phyloP scores from a whole-genome alignment of 164 flowering plant genomes.

The Piper longum region DNA sequence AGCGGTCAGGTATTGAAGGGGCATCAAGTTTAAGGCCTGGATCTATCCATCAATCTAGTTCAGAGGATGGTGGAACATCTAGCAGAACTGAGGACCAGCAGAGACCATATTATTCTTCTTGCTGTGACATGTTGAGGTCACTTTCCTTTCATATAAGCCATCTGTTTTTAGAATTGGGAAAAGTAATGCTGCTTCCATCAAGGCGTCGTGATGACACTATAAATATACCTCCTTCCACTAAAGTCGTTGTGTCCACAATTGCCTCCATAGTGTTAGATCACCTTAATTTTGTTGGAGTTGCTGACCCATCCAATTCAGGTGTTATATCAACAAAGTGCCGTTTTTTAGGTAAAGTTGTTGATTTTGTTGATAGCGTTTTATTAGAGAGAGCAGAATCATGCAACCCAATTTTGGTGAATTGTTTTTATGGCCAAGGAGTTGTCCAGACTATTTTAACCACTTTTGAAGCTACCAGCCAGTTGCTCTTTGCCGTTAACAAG shows the following conservation, averaged over 20 bases:
- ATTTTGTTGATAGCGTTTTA: conserved; percentile 58
- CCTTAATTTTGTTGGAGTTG: conserved; percentile 54
- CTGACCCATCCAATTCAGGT: conserved; percentile 29
- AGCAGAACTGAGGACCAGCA: conserved; percentile 37
- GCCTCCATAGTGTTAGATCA: conserved; percentile 63
- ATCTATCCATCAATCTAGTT: conserved; percentile 35
- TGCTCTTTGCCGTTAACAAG: conserved; percentile 52
- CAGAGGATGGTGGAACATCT: conserved; percentile 34
- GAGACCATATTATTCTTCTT: conserved; percentile 54
- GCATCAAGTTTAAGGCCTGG: too few species aligned
- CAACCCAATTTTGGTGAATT: conserved; percentile 60
- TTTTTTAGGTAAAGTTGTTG: conserved; percentile 85
- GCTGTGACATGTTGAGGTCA: conserved; percentile 51
- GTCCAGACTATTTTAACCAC: conserved; percentile 83
- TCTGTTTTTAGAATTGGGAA: conserved; percentile 56
- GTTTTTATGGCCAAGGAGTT: conserved; percentile 83
- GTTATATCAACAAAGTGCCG: conserved; percentile 67
- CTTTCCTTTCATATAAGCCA: conserved; percentile 48
- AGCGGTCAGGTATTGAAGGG: conserved; percentile 17
- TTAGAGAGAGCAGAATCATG: conserved; percentile 65
- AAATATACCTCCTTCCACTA: conserved; percentile 56
- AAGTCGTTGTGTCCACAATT: conserved; percentile 62
- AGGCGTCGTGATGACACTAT: conserved; percentile 78
- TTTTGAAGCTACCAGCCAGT: conserved; percentile 89
- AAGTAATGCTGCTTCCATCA: conserved; percentile 59